A percentile compares a stretch with the other conserved stretches of the same genome.
Conservation (phyloP, 2,329 filamentous ascomycete genomes). For the Fusarium pseudocircinatum region DNA sequence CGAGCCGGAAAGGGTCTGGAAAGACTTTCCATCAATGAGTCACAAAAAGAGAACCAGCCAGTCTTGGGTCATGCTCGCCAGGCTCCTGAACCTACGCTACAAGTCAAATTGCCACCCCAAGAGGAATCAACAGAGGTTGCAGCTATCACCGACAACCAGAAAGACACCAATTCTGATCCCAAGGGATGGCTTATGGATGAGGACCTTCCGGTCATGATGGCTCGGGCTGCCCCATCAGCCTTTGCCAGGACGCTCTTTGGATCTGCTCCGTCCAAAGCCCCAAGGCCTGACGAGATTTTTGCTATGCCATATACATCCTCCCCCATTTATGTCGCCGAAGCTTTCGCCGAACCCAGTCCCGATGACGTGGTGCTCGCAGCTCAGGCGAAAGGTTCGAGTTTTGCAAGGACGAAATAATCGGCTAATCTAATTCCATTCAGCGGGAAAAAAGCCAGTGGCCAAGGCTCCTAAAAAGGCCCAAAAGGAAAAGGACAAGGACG, state of each 20-base stretch:
- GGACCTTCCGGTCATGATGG: not conserved
- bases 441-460: constrained; percentile 60
- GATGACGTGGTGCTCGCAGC: constrained; percentile 90
- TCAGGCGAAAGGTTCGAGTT: constrained; percentile 86
- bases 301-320: constrained; percentile 62
- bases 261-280: constrained; percentile 48
- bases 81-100: not conserved
- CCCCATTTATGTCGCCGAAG: constrained; percentile 62
- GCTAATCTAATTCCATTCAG: constrained; percentile 64
- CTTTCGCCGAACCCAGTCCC: constrained; percentile 87
- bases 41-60: constrained; percentile 44
- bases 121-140: not conserved
- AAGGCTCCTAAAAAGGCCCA: constrained; percentile 53
- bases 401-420: constrained; percentile 60
- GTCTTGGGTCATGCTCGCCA: constrained; percentile 38
- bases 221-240: constrained; percentile 57
- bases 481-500: constrained; percentile 53
- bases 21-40: constrained; percentile 47
- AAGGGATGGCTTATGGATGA: not conserved
- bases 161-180: not conserved
- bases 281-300: constrained; percentile 46
- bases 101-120: not conserved
- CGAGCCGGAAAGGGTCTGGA: constrained; percentile 44
- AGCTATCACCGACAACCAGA: not conserved
- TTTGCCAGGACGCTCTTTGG: constrained; percentile 66